phyloP scores from a whole-genome alignment of 1,139 yeast species.

The Debaryomyces robertsiae region DNA sequence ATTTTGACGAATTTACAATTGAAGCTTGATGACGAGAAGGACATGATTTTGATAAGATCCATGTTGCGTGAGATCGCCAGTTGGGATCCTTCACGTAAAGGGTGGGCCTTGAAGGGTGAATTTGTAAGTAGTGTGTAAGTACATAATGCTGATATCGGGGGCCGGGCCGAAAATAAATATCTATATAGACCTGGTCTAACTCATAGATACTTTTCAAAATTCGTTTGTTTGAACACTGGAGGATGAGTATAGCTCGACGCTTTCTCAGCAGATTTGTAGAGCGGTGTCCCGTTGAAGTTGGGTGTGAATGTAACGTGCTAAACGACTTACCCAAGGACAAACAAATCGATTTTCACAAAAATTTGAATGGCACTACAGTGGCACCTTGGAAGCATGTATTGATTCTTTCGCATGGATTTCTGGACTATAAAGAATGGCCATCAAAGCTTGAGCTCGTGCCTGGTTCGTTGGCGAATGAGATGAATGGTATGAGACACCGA shows the following conservation, averaged over 20 bases:
- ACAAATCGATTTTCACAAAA: slow-evolving; percentile 41
- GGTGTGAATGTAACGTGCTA: slow-evolving; percentile 58
- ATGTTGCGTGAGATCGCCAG: slow-evolving; percentile 68
- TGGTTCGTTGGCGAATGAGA: slow-evolving; percentile 41
- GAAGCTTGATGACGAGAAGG: slow-evolving; percentile 51
- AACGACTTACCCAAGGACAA: slow-evolving; percentile 46
- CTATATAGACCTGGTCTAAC: neutral
- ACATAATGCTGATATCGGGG: neutral
- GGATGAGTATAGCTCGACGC: slow-evolving; percentile 11
- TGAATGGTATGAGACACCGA: slow-evolving; percentile 31
- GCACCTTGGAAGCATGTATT: slow-evolving; percentile 59
- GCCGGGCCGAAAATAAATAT: neutral
- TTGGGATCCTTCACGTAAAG: slow-evolving; percentile 60
- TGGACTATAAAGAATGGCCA: slow-evolving; percentile 50
- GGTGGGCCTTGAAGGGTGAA: slow-evolving; percentile 70
- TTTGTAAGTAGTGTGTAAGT: slow-evolving; percentile 24
- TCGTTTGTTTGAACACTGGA: neutral
- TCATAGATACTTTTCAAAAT: neutral
- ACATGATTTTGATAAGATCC: slow-evolving; percentile 65
- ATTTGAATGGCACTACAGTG: slow-evolving; percentile 51
- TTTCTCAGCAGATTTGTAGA: slow-evolving; percentile 16
- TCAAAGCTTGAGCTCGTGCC: slow-evolving; percentile 55
- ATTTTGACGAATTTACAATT: slow-evolving; percentile 56
- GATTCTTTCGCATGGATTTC: slow-evolving; percentile 44
- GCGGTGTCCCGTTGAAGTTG: slow-evolving; percentile 59